phyloP scores from a whole-genome alignment of 805 yeast genomes.

The Spathaspora passalidarum region DNA sequence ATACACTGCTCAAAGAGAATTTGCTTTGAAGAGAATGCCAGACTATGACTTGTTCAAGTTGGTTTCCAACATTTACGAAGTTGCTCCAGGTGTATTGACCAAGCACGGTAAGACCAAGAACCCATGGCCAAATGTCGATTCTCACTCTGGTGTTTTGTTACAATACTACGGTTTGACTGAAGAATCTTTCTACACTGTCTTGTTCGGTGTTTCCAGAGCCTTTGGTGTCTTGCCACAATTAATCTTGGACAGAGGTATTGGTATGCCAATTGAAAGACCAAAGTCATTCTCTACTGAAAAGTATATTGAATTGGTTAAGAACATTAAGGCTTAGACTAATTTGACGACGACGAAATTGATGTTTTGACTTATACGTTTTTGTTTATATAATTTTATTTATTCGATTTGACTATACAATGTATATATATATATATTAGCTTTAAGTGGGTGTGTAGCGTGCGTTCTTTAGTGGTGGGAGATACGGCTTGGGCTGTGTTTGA shows the following conservation, averaged over 20 bases:
- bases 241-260: conserved; percentile 74
- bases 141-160: conserved; percentile 74
- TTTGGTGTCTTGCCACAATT: conserved; percentile 77
- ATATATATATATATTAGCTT: not conserved
- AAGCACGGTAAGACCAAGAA: conserved; percentile 83
- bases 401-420: conserved; percentile 1
- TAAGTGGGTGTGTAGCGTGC: too few species aligned
- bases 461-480: too few species aligned
- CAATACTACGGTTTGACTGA: conserved; percentile 78
- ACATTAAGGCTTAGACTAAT: conserved; percentile 19
- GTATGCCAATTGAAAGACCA: conserved; percentile 81
- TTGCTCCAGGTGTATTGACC: conserved; percentile 73
- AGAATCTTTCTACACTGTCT: conserved; percentile 72
- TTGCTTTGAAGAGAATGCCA: conserved; percentile 60
- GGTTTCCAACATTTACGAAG: conserved; percentile 61
- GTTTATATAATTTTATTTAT: conserved; percentile 8
- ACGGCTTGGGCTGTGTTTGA: too few species aligned
- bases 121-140: conserved; percentile 84
- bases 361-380: conserved; percentile 1
- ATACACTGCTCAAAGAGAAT: conserved; percentile 69
- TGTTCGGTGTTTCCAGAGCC: conserved; percentile 80
- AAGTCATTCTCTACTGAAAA: conserved; percentile 90
- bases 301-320: conserved; percentile 75
- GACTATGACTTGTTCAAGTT: conserved; percentile 63
- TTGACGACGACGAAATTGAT: not conserved